Conservation (phyloP, 208 protist genomes). For the Trypanosomatidae sp. region DNA sequence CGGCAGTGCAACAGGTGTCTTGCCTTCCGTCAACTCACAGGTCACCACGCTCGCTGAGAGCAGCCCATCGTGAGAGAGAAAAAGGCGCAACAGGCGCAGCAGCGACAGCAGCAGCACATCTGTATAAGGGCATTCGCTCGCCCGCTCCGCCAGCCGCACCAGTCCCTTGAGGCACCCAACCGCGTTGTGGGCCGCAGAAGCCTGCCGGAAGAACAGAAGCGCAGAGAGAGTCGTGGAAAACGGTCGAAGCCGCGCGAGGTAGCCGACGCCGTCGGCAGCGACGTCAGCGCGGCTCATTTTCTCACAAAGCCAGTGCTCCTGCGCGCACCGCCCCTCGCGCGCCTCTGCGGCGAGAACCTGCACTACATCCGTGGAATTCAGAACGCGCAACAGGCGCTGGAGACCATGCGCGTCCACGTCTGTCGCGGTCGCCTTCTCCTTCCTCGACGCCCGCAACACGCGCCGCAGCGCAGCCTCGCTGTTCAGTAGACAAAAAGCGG, state of each 20-base stretch:
- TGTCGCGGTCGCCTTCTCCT: slow-evolving; percentile 27
- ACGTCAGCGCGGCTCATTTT: slow-evolving; percentile 3
- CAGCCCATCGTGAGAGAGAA: slow-evolving; percentile 14
- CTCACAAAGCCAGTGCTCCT: slow-evolving; percentile 51
- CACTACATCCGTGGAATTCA: slow-evolving; percentile 28
- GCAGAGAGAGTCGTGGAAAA: slow-evolving; percentile 22
- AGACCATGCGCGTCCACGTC: slow-evolving; percentile 76
- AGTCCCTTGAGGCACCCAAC: slow-evolving; percentile 15
- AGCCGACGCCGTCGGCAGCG: not conserved
- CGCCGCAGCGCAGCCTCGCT: slow-evolving; percentile 36
- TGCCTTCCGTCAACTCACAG: not conserved
- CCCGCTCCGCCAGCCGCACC: slow-evolving; percentile 12
- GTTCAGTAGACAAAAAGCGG: slow-evolving; percentile 56
- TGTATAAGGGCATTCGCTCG: slow-evolving; percentile 11
- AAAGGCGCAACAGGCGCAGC: slow-evolving; percentile 13
- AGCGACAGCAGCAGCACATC: slow-evolving; percentile 11
- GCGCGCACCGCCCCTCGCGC: slow-evolving; percentile 37
- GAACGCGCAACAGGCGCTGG: slow-evolving; percentile 59
- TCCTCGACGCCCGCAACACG: slow-evolving; percentile 37
- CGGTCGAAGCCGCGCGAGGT: slow-evolving; percentile 12
- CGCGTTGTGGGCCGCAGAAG: not conserved
- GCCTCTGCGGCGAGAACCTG: slow-evolving; percentile 11
- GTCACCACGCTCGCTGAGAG: slow-evolving; percentile 6
- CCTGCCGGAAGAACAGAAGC: not conserved
- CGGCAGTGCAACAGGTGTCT: not conserved